phyloP scores from a whole-genome alignment of 495 filamentous ascomycete species.

The Penicillium salamii region DNA sequence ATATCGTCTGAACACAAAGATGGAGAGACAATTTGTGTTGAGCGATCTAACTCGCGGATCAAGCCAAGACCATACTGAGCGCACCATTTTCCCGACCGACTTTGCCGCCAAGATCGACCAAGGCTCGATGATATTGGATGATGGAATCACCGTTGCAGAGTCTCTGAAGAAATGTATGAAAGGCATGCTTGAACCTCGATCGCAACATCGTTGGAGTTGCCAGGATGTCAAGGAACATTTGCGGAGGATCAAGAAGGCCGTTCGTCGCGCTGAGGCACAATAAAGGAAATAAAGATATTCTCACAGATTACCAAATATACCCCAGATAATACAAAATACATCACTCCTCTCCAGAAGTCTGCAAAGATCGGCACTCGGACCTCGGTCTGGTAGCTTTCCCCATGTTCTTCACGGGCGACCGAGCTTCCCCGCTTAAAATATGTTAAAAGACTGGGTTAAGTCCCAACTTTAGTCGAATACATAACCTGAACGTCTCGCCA shows the following conservation, averaged over 20 bases:
- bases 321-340: conserved; percentile 4
- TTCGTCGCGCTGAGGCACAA: conserved; percentile 10
- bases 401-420: conserved; percentile 9
- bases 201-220: conserved; percentile 40
- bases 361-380: conserved; percentile 3
- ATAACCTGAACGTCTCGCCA: too few relatives aligned
- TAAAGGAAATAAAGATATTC: neutral
- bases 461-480: too few relatives aligned
- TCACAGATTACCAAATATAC: neutral
- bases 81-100: conserved; percentile 30
- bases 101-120: conserved; percentile 39
- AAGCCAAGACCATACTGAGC: conserved; percentile 9
- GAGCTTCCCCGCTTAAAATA: conserved; percentile 9
- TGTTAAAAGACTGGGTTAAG: neutral
- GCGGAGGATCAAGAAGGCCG: conserved; percentile 19
- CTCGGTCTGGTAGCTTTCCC: conserved; percentile 6
- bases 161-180: conserved; percentile 39
- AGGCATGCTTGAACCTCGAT: conserved; percentile 45
- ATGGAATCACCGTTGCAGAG: conserved; percentile 33
- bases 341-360: neutral
- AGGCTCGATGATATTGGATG: conserved; percentile 25
- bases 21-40: conserved; percentile 52
- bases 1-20: conserved; percentile 50
- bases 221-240: conserved; percentile 29
- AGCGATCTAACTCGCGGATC: conserved; percentile 37